Evolutionary conservation across 495 filamentous ascomycete species (phyloP).

Genomic region (Glonium stellatum): DNA sequence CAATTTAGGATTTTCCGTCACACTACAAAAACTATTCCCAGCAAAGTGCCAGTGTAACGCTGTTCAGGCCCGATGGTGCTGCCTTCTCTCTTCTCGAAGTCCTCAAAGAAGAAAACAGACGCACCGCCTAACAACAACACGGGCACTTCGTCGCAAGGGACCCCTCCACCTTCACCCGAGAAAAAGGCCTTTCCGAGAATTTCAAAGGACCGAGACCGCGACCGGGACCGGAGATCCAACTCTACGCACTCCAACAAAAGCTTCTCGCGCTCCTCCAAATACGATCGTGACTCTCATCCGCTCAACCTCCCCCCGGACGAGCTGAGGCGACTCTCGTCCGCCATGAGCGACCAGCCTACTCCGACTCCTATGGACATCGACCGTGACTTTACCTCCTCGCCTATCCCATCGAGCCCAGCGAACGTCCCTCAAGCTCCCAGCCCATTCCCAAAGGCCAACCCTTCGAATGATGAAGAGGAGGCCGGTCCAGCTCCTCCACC

Average conservation of each 20-base stretch:
- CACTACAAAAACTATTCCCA: conserved; percentile 1
- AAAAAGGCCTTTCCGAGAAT: conserved; percentile 19
- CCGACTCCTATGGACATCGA: conserved; percentile 72
- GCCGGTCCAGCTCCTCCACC: conserved; percentile 72
- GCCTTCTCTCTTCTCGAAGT: conserved; percentile 25
- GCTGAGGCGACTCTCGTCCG: conserved; percentile 56
- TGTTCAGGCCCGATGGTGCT: conserved; percentile 17
- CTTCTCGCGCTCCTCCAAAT: conserved; percentile 34
- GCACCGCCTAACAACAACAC: background rate
- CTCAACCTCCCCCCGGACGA: conserved; percentile 83
- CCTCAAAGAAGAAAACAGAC: conserved; percentile 20
- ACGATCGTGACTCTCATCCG: conserved; percentile 67
- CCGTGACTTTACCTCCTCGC: conserved; percentile 50
- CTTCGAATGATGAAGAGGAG: conserved; percentile 48
- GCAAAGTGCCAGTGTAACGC: conserved; percentile 3
- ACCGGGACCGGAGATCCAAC: conserved; percentile 15
- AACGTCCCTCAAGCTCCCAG: conserved; percentile 26
- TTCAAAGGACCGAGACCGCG: conserved; percentile 19
- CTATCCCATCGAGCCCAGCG: conserved; percentile 41
- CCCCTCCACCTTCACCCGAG: conserved; percentile 29
- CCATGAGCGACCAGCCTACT: conserved; percentile 43
- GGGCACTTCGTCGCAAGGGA: conserved; percentile 7
- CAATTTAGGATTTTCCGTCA: background rate
- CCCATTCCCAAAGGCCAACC: conserved; percentile 34
- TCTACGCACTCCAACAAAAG: conserved; percentile 35